Evolutionary conservation across 2,329 filamentous ascomycete species (phyloP).

Genomic region (Trichoderma simmonsii): DNA sequence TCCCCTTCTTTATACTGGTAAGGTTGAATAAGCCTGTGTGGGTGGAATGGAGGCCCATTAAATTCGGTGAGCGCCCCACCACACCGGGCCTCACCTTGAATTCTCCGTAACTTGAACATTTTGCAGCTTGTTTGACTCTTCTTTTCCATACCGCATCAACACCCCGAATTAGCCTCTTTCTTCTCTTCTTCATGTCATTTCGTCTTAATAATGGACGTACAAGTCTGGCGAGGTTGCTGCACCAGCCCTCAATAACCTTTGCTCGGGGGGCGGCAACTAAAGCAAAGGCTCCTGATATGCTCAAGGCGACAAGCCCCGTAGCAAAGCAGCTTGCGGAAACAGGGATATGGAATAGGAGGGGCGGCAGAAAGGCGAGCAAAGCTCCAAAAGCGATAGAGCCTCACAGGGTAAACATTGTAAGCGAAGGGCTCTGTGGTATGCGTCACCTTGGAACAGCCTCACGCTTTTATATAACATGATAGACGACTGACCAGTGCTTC

Average conservation of each 20-base stretch:
- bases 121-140: not conserved
- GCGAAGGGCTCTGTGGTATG: slow-evolving; percentile 49
- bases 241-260: slow-evolving; percentile 7
- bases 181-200: slow-evolving; percentile 19
- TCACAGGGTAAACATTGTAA: slow-evolving; percentile 51
- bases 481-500: not conserved
- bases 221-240: slow-evolving; percentile 18
- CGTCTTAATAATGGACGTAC: slow-evolving; percentile 10
- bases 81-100: slow-evolving; percentile 13
- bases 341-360: slow-evolving; percentile 27
- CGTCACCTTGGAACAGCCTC: not conserved
- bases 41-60: not conserved
- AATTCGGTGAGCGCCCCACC: slow-evolving; percentile 6
- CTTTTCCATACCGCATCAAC: not conserved
- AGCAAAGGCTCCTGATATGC: slow-evolving; percentile 20
- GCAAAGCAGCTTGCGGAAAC: slow-evolving; percentile 28
- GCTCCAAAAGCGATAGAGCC: slow-evolving; percentile 25
- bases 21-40: not conserved
- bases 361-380: slow-evolving; percentile 19
- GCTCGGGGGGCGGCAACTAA: slow-evolving; percentile 13
- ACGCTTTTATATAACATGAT: not conserved
- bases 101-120: not conserved
- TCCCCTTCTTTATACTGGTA: not conserved
- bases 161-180: not conserved
- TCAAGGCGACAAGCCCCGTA: slow-evolving; percentile 21